These are phyloP conservation scores for Cladosporium halotolerans DNA, from an alignment of 2,329 filamentous ascomycete genomes.

Conservation along the genomic window DNA sequence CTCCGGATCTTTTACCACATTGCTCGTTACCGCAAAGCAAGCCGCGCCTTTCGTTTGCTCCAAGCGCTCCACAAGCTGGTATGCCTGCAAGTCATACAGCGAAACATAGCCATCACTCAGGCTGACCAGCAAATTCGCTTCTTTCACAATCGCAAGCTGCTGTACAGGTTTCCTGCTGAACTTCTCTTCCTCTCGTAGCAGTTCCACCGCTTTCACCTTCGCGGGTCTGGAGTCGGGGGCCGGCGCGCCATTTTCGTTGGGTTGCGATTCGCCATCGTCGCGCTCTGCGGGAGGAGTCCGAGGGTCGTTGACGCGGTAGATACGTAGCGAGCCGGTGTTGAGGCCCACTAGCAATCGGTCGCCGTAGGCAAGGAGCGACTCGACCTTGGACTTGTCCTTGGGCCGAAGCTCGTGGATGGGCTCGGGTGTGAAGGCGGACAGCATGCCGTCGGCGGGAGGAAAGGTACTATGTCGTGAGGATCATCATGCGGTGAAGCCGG, in stretches of 20 bases:
- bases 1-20: slow-evolving; percentile 82
- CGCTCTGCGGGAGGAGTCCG: slow-evolving; percentile 31
- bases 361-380: slow-evolving; percentile 88
- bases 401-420: slow-evolving; percentile 94
- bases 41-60: slow-evolving; percentile 80
- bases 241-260: slow-evolving; percentile 28
- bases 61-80: slow-evolving; percentile 73
- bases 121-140: slow-evolving; percentile 84
- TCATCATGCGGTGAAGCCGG: slow-evolving; percentile 2
- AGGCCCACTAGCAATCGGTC: slow-evolving; percentile 89
- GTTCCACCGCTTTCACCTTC: slow-evolving; percentile 57
- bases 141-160: slow-evolving; percentile 91
- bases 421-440: slow-evolving; percentile 94
- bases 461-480: background rate
- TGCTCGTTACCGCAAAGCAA: slow-evolving; percentile 87
- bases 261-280: slow-evolving; percentile 23
- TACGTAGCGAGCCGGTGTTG: slow-evolving; percentile 78
- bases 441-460: slow-evolving; percentile 38
- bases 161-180: slow-evolving; percentile 88
- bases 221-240: slow-evolving; percentile 38
- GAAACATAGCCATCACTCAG: slow-evolving; percentile 85
- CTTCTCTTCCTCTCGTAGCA: slow-evolving; percentile 86
- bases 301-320: slow-evolving; percentile 82
- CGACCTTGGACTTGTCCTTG: slow-evolving; percentile 94
- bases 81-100: slow-evolving; percentile 81